Evolutionary conservation across 208 protist genomes (phyloP).

Genomic region (Eutreptiella sp.): DNA sequence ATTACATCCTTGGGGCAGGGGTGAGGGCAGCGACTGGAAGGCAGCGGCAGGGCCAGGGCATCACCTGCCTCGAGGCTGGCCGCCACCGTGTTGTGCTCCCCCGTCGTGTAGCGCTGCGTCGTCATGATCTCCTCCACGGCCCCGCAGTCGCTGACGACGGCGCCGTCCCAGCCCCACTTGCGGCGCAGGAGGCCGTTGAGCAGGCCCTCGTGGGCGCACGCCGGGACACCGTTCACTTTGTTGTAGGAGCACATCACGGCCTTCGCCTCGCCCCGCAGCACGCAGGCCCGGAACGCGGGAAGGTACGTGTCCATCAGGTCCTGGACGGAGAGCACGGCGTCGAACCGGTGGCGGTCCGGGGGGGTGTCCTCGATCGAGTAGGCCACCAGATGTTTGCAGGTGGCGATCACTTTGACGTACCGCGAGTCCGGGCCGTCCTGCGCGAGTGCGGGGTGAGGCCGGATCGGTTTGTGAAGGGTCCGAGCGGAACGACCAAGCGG

Average conservation of each 20-base stretch:
- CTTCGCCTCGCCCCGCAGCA: not conserved
- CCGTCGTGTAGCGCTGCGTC: conserved; percentile 28
- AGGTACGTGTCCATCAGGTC: conserved; percentile 38
- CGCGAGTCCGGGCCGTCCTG: too few species aligned
- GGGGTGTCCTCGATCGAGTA: too few species aligned
- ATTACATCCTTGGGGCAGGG: too few species aligned
- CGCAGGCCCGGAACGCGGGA: conserved; percentile 11
- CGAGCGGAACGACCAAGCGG: too few species aligned
- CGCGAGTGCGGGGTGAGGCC: too few species aligned
- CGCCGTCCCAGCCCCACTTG: conserved; percentile 34
- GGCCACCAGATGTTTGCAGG: too few species aligned
- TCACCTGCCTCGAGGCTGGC: too few species aligned
- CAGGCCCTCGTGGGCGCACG: conserved; percentile 11
- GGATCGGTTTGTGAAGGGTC: too few species aligned
- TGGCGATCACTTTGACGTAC: too few species aligned
- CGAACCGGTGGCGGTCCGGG: conserved; percentile 30
- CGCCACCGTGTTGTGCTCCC: too few species aligned
- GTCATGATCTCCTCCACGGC: conserved; percentile 3
- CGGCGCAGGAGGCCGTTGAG: conserved; percentile 14
- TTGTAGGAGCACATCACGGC: conserved; percentile 37
- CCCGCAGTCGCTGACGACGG: conserved; percentile 30
- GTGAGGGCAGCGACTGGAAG: too few species aligned
- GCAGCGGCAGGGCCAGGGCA: too few species aligned
- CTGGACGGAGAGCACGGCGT: conserved; percentile 34
- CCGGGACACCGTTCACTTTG: conserved; percentile 25